Conservation (phyloP, 352 stramenopile genomes). For the Poterioochromonas sp. region DNA sequence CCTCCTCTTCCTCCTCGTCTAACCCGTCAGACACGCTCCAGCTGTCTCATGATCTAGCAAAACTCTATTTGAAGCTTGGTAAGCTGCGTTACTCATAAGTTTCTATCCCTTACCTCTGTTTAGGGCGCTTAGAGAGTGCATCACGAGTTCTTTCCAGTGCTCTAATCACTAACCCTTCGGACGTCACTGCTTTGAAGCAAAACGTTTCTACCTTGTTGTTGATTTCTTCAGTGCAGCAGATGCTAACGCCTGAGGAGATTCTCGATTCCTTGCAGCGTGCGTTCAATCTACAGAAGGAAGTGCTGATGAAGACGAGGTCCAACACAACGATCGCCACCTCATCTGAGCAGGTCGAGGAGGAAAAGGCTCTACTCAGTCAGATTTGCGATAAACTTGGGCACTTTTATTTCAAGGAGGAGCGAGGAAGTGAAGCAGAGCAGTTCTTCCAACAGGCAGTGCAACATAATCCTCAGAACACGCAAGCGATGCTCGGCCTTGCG, state of each 20-base stretch:
- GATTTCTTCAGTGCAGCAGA: slow-evolving; percentile 59
- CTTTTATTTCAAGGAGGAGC: slow-evolving; percentile 51
- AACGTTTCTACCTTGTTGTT: slow-evolving; percentile 52
- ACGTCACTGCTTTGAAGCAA: slow-evolving; percentile 61
- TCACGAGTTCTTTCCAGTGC: slow-evolving; percentile 63
- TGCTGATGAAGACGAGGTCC: slow-evolving; percentile 62
- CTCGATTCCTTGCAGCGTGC: slow-evolving; percentile 66
- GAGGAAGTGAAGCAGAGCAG: slow-evolving; percentile 40
- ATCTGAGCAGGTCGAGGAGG: slow-evolving; percentile 56
- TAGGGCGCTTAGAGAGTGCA: slow-evolving; percentile 64
- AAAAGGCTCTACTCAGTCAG: slow-evolving; percentile 61
- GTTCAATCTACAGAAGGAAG: slow-evolving; percentile 66
- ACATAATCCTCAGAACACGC: slow-evolving; percentile 64
- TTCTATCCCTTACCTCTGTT: neutral
- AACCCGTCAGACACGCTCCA: neutral
- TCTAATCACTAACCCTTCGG: slow-evolving; percentile 40
- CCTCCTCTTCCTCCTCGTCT: neutral
- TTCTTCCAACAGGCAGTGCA: slow-evolving; percentile 45
- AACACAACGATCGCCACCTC: slow-evolving; percentile 39
- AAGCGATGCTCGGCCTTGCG: slow-evolving; percentile 64
- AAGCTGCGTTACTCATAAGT: neutral
- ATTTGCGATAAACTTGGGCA: slow-evolving; percentile 69
- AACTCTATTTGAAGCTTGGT: neutral
- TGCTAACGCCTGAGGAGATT: slow-evolving; percentile 58
- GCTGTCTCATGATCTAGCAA: neutral